Percentiles rank a stretch among this genome's conserved stretches.
Evolutionary conservation across 2,329 filamentous ascomycete species (phyloP).

Genomic region (Fusarium graminum): DNA sequence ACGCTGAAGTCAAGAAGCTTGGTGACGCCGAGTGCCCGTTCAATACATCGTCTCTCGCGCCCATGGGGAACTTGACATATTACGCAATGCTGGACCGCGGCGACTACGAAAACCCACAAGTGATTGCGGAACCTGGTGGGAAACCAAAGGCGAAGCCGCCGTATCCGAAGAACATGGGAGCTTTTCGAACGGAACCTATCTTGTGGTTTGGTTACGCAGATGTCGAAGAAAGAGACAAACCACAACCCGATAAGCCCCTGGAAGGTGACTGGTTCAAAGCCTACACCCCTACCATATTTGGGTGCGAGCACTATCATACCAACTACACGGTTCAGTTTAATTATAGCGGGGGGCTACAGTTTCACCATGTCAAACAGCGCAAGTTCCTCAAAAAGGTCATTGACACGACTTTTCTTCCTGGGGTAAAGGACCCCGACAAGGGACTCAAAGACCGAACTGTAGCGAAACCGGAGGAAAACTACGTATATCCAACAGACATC

Average conservation of each 20-base stretch:
- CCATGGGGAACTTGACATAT: conserved; percentile 43
- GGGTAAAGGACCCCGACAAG: conserved; percentile 29
- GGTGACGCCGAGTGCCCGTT: conserved; percentile 39
- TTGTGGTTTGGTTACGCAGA: conserved; percentile 47
- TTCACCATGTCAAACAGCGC: conserved; percentile 32
- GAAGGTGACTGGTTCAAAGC: conserved; percentile 39
- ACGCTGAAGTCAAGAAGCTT: conserved; percentile 31
- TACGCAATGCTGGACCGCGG: conserved; percentile 37
- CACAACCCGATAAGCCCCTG: conserved; percentile 26
- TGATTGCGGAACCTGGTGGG: conserved; percentile 19
- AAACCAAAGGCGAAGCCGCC: conserved; percentile 30
- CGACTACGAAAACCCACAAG: conserved; percentile 41
- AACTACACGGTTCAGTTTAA: conserved; percentile 45
- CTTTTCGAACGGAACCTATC: conserved; percentile 44
- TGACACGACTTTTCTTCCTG: conserved; percentile 36
- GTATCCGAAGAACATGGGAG: conserved; percentile 42
- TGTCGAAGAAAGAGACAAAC: conserved; percentile 36
- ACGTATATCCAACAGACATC: conserved; percentile 35
- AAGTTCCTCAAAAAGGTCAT: conserved; percentile 38
- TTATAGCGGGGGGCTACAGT: conserved; percentile 41
- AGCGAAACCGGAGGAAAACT: conserved; percentile 40
- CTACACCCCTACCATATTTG: conserved; percentile 47
- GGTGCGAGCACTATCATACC: conserved; percentile 45
- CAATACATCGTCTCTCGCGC: conserved; percentile 36
- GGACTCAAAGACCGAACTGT: conserved; percentile 38